Evolutionary conservation across 2,329 filamentous ascomycete species (phyloP).

Genomic region (Blastomyces emzantsi): DNA sequence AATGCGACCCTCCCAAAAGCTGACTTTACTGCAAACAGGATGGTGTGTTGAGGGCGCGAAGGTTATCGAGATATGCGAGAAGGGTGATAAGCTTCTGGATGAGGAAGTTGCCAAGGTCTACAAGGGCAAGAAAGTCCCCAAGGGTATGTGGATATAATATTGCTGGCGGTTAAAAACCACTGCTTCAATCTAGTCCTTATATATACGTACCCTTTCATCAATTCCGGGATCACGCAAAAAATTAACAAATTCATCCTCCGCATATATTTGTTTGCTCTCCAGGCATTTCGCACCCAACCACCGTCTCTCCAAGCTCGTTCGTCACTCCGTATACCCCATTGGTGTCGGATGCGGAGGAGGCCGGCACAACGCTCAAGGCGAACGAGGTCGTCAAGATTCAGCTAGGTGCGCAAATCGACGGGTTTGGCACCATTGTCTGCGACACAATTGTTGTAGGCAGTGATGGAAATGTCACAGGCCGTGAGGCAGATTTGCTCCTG

Average conservation of each 20-base stretch:
- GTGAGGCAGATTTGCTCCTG: constrained; percentile 75
- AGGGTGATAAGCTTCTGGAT: constrained; percentile 88
- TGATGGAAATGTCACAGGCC: constrained; percentile 60
- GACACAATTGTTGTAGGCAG: constrained; percentile 75
- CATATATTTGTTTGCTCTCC: not conserved
- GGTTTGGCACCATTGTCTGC: constrained; percentile 92
- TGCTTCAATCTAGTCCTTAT: not conserved
- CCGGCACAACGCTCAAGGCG: constrained; percentile 66
- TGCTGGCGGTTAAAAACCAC: not conserved
- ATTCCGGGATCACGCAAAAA: too few relatives aligned
- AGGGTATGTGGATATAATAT: constrained; percentile 52
- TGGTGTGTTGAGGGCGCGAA: constrained; percentile 76
- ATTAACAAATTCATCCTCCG: constrained; percentile 1
- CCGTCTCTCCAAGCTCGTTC: constrained; percentile 85
- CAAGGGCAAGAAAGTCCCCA: constrained; percentile 93
- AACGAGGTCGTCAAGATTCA: constrained; percentile 94
- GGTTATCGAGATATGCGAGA: constrained; percentile 88
- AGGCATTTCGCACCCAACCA: constrained; percentile 91
- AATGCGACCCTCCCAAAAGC: not conserved
- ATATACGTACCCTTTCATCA: not conserved
- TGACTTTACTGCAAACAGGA: constrained; percentile 33
- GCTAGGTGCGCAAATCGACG: constrained; percentile 97
- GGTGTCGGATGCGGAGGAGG: constrained; percentile 76
- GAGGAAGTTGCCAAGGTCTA: constrained; percentile 94
- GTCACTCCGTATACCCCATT: constrained; percentile 96